These are phyloP conservation scores for Trypanosomatidae sp. DNA, from an alignment of 208 protist genomes.

Conservation along the genomic window DNA sequence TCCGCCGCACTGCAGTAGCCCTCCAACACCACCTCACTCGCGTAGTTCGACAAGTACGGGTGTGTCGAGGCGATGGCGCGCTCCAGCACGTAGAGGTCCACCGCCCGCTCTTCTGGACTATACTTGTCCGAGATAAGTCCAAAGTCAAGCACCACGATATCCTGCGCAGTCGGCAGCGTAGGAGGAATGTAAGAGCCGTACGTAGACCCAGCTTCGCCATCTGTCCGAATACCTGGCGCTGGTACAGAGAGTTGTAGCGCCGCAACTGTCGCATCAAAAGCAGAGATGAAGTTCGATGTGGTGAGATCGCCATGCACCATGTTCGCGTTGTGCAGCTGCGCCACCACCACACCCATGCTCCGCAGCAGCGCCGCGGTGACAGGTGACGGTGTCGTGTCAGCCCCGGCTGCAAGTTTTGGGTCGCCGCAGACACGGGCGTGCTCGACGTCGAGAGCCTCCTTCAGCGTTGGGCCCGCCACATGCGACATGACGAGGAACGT, in stretches of 20 bases:
- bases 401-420: too few relatives aligned
- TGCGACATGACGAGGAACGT: slow-evolving; percentile 82
- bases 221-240: too few relatives aligned
- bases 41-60: too few relatives aligned
- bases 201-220: too few relatives aligned
- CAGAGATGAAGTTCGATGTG: slow-evolving; percentile 97
- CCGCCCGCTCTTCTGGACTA: slow-evolving; percentile 96
- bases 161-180: too few relatives aligned
- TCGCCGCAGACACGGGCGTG: too few relatives aligned
- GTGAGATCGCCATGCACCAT: slow-evolving; percentile 98
- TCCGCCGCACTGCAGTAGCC: too few relatives aligned
- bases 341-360: slow-evolving; percentile 90
- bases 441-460: slow-evolving; percentile 55
- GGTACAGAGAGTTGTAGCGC: too few relatives aligned
- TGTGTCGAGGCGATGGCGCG: slow-evolving; percentile 96
- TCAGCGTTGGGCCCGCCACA: slow-evolving; percentile 67
- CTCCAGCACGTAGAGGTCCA: slow-evolving; percentile 99
- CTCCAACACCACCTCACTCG: too few relatives aligned
- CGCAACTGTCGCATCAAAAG: too few relatives aligned
- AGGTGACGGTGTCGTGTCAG: slow-evolving; percentile 21
- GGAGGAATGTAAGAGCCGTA: too few relatives aligned
- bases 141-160: slow-evolving; percentile 96
- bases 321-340: slow-evolving; percentile 87
- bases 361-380: slow-evolving; percentile 37
- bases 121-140: slow-evolving; percentile 93